A percentile compares a stretch with the other conserved stretches of the same genome.
phyloP scores from a whole-genome alignment of 1,284 basidiomycete species.

The Cryptococcus sp. region DNA sequence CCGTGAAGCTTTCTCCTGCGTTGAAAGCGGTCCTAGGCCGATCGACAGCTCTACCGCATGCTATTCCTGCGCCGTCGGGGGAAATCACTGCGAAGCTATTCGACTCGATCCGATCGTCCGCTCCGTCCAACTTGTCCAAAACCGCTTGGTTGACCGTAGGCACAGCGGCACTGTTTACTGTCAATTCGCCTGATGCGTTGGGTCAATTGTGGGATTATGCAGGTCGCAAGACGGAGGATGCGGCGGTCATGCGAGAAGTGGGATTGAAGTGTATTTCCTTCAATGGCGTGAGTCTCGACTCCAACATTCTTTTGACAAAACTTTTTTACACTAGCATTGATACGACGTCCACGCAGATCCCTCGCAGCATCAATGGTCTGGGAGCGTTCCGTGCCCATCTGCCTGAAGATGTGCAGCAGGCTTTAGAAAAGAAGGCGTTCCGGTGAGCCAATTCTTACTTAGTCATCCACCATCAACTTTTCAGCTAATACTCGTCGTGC shows the following conservation, averaged over 20 bases:
- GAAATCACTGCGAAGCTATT: conserved; percentile 24
- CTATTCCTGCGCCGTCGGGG: conserved; percentile 31
- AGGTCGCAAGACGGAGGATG: conserved; percentile 15
- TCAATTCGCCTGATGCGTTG: conserved; percentile 47
- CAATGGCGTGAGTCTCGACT: conserved; percentile 65
- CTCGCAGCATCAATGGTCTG: conserved; percentile 71
- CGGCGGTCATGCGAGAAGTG: conserved; percentile 78
- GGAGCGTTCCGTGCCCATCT: conserved; percentile 71
- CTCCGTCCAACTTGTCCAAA: not conserved
- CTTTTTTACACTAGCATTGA: not conserved
- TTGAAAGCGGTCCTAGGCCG: conserved; percentile 43
- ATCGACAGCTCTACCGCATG: conserved; percentile 29
- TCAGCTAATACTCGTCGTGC: conserved; percentile 5
- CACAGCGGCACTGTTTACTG: conserved; percentile 44
- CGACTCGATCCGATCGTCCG: conserved; percentile 27
- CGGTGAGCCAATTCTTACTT: conserved; percentile 60
- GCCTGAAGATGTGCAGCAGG: conserved; percentile 72
- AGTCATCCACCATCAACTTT: conserved; percentile 5
- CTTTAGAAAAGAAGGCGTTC: conserved; percentile 65
- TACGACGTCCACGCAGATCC: conserved; percentile 15
- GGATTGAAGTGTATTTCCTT: conserved; percentile 93
- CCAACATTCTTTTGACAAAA: not conserved
- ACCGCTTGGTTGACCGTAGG: conserved; percentile 44
- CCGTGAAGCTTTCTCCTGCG: conserved; percentile 38
- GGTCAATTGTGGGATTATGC: conserved; percentile 45